A percentile compares a stretch with the other conserved stretches of the same genome.
phyloP scores from a whole-genome alignment of 2,329 filamentous ascomycete species.

The Fusarium sp. region DNA sequence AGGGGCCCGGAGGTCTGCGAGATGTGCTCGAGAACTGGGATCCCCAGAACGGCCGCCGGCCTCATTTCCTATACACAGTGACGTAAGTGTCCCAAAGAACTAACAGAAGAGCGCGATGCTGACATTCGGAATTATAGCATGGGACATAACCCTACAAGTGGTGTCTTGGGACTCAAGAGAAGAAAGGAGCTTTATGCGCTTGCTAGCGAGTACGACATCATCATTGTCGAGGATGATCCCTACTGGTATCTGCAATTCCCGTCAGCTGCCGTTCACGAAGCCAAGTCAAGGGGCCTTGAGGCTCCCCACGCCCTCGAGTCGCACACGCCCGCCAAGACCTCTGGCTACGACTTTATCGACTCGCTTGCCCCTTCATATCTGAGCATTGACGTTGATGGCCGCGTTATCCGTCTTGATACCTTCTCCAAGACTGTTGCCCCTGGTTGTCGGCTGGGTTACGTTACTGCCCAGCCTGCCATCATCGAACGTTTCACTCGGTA shows the following conservation, averaged over 20 bases:
- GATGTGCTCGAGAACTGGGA: conserved; percentile 91
- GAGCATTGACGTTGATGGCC: conserved; percentile 85
- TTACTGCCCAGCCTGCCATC: conserved; percentile 86
- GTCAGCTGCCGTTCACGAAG: conserved; percentile 71
- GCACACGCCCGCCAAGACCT: conserved; percentile 55
- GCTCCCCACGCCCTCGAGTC: conserved; percentile 51
- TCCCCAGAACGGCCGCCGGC: conserved; percentile 78
- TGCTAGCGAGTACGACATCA: conserved; percentile 87
- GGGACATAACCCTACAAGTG: conserved; percentile 90
- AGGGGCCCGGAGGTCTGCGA: conserved; percentile 80
- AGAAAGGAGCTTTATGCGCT: conserved; percentile 85
- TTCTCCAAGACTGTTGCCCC: conserved; percentile 96
- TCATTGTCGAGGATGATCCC: conserved; percentile 95
- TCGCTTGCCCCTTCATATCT: conserved; percentile 88
- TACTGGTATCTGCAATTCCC: conserved; percentile 97
- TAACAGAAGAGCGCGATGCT: background rate
- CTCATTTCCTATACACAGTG: conserved; percentile 91
- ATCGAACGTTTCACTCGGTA: conserved; percentile 76
- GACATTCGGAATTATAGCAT: conserved; percentile 37
- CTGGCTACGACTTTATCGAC: conserved; percentile 85
- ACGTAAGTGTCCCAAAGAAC: conserved; percentile 71
- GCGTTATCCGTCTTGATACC: conserved; percentile 91
- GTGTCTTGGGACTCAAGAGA: conserved; percentile 80
- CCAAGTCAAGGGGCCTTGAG: conserved; percentile 62
- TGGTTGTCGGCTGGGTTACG: conserved; percentile 91